Base-by-base conservation (phyloP, 2,329 filamentous ascomycete genomes). In the Colletotrichum coccodes region DNA sequence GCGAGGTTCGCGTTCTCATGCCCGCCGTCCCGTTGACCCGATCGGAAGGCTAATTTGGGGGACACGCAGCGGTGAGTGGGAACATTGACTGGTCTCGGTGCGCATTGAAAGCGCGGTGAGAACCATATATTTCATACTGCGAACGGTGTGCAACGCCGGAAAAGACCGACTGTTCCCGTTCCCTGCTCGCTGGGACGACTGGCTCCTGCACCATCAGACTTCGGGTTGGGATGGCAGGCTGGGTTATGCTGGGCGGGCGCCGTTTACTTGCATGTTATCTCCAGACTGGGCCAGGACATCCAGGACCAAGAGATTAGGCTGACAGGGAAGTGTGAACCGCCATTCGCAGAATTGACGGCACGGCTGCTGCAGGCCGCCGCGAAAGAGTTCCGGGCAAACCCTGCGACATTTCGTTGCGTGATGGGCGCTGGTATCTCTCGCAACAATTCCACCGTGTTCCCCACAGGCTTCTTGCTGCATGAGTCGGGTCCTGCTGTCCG, bases 401-500 rank as follows among this genome's bases (percentile, higher is more conserved):
- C n/a, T n/a, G n/a, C n/a, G n/a, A n/a, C n/a, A n/a, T n/a, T n/a
- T n/a, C n/a, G 59, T 67, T 63, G 64, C 52, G 50, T 63, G 64
- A 58, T 67, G 58, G 50, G 42, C n/a, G 21, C 26, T 42, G n/a
- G 34, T 4, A 38, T 40, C 42, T 34, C 49, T 32, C 28, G 64
- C 36, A 34, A 36, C 32, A 44, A 30, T 36, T 8, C 44, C 38
- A 38, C 28, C 53, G 11, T 23, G n/a, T 38, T 42, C 52, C 38
- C 53, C 59, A 46, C 49, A 50, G 36, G 28, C 34, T 28, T 12
- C 49, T 18, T 18, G 28, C 49, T 34, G 21, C 42, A 61, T 50
- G 49, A 62, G 44, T 62, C 63, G 60, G 42, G 46, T 30, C 16
- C 28, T 40, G 28, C 36, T 30, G 38, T 46, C 42, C 52, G 52